Evolutionary conservation across 306 rosid genomes (phyloP).

Genomic region (Trifolium dubium): DNA sequence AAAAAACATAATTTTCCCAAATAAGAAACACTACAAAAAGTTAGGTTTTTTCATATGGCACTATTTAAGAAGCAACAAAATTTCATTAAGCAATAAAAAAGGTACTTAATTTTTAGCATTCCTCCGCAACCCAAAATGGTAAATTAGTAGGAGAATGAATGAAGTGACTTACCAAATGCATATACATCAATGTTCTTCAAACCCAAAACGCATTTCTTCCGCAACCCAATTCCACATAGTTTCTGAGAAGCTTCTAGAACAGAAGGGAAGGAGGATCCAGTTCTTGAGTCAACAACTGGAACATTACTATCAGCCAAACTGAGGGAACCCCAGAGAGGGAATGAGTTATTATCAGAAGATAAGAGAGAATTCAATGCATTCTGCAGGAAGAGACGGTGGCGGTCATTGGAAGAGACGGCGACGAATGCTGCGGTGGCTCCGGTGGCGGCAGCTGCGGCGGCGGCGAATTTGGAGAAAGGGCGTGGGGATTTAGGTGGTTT

Average conservation of each 20-base stretch:
- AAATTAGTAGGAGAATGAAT: too few species aligned
- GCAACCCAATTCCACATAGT: constrained; percentile 82
- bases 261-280: constrained; percentile 75
- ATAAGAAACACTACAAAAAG: constrained; percentile 11
- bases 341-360: constrained; percentile 44
- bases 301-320: constrained; percentile 56
- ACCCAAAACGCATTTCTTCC: constrained; percentile 76
- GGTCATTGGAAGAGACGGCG: constrained; percentile 41
- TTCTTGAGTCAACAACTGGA: constrained; percentile 60
- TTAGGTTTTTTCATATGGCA: neutral
- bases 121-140: too few species aligned
- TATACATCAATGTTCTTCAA: constrained; percentile 89
- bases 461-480: constrained; percentile 45
- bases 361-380: constrained; percentile 53
- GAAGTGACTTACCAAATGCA: constrained; percentile 66
- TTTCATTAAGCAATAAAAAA: neutral
- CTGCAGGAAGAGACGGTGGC: constrained; percentile 52
- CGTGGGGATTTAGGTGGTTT: constrained; percentile 49
- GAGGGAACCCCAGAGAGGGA: constrained; percentile 74
- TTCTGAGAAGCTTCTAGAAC: constrained; percentile 60
- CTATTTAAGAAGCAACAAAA: too few species aligned
- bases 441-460: constrained; percentile 11
- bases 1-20: constrained; percentile 24
- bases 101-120: neutral
- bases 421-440: constrained; percentile 62